These are phyloP conservation scores for Cephalotrichum gorgonifer DNA, from an alignment of 2,329 filamentous ascomycete species.

Conservation along the genomic window DNA sequence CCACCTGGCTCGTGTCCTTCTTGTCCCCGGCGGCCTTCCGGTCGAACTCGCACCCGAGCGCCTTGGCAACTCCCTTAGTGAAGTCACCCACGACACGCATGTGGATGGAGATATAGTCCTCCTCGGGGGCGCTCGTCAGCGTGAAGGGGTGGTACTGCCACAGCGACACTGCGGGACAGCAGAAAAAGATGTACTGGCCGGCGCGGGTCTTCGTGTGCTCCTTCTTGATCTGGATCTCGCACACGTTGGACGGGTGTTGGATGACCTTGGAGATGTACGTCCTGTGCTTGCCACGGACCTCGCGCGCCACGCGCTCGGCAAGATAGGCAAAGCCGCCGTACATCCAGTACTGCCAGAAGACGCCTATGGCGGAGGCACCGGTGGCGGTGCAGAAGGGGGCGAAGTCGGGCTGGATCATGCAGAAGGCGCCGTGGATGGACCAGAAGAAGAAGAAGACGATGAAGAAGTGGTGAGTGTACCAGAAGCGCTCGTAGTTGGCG, in stretches of 20 bases:
- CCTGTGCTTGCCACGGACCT: slow-evolving; percentile 70
- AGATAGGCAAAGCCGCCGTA: slow-evolving; percentile 74
- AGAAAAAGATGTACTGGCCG: slow-evolving; percentile 83
- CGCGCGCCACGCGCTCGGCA: slow-evolving; percentile 66
- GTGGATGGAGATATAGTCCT: slow-evolving; percentile 84
- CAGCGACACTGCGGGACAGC: slow-evolving; percentile 74
- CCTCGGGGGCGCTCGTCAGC: slow-evolving; percentile 75
- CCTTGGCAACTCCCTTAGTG: slow-evolving; percentile 57
- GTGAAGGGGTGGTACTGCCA: slow-evolving; percentile 90
- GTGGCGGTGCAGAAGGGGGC: slow-evolving; percentile 67
- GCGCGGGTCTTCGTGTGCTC: slow-evolving; percentile 72
- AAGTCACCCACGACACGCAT: slow-evolving; percentile 78
- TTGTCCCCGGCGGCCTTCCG: slow-evolving; percentile 24
- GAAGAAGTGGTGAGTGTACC: slow-evolving; percentile 85
- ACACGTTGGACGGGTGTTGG: slow-evolving; percentile 80
- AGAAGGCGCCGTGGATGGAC: slow-evolving; percentile 82
- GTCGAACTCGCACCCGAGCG: slow-evolving; percentile 67
- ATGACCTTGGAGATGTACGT: slow-evolving; percentile 84
- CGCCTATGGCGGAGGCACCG: slow-evolving; percentile 54
- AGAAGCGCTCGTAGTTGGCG: slow-evolving; percentile 81
- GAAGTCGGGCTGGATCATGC: slow-evolving; percentile 80
- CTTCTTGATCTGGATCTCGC: slow-evolving; percentile 89
- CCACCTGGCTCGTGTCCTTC: slow-evolving; percentile 52
- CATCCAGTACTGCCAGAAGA: slow-evolving; percentile 88
- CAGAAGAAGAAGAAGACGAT: slow-evolving; percentile 84